Evolutionary conservation across 495 filamentous ascomycete genomes (phyloP), one percentile per base, ranked within the genome.

Genomic region (Lindgomyces ingoldianus): DNA sequence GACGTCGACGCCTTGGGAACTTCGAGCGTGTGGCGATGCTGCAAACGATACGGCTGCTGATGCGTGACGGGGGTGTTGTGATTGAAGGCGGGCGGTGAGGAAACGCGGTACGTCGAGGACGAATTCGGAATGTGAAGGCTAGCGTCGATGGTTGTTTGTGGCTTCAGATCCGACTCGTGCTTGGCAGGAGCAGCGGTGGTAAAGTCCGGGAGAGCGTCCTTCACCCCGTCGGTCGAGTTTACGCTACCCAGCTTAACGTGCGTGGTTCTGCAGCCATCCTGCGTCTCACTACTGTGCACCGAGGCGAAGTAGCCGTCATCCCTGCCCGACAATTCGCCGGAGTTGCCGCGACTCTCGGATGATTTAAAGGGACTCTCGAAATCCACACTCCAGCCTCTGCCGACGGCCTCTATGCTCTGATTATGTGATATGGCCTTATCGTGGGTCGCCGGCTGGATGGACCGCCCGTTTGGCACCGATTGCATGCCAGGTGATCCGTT

Each of bases 1-100:
- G 72, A 75, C 69, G 81, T 81, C n/a, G 79, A 76, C 0, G 76
- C 72, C 77, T 86, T 81, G 63, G 94, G 89, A 1, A 98, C 91
- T 74, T 98, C 91, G 26, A 98, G 76, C 0, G 93, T 97, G 76
- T 97, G 90, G 59, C 94, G 87, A 51, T 98, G 91, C 71, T 88
- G 87, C 56, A 91, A 71, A 1, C 82, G 79, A 47, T 77, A 65
- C 16, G 77, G 71, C 11, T 74, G 74, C 21, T 77, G 75, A 64
- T 76, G 71, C 47, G 72, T 74, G 21, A 78, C 68, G 59, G 74
- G 75, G 16, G 76, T 74, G 24, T 77, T 70, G 27, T 77, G 73
- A 8, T 81, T 70, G 46, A 86, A 78, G n/a, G 82, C 77, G 0
- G 91, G 84, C 16, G 90, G 89, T 4, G 90, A 91, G 6, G 91